Evolutionary conservation across 805 yeast genomes (phyloP).

Genomic region (Yarrowia osloensis): DNA sequence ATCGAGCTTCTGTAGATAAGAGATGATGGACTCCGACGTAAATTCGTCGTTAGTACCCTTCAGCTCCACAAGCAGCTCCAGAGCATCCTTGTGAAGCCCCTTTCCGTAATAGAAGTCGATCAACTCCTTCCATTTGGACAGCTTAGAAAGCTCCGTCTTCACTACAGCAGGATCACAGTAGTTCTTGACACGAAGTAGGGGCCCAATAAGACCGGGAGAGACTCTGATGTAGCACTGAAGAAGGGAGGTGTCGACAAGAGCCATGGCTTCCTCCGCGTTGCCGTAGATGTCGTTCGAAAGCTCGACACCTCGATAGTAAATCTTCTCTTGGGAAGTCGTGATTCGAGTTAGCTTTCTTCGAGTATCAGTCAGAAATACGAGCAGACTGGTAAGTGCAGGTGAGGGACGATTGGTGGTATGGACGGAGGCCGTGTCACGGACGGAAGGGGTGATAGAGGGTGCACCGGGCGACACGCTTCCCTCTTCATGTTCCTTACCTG

Average conservation of each 20-base stretch:
- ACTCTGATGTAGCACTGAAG: constrained; percentile 72
- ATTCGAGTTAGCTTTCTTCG: constrained; percentile 49
- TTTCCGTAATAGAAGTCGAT: constrained; percentile 76
- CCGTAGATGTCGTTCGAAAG: constrained; percentile 39
- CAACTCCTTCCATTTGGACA: constrained; percentile 61
- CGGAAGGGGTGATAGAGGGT: neutral
- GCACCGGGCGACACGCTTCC: neutral
- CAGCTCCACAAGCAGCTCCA: constrained; percentile 51
- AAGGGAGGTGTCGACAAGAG: constrained; percentile 70
- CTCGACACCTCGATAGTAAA: constrained; percentile 36
- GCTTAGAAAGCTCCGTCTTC: constrained; percentile 50
- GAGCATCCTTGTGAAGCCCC: constrained; percentile 63
- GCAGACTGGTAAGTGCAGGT: constrained; percentile 41
- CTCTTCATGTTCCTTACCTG: neutral
- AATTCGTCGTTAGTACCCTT: neutral
- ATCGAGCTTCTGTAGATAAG: constrained; percentile 36
- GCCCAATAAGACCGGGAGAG: constrained; percentile 74
- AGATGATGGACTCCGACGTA: constrained; percentile 32
- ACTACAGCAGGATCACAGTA: constrained; percentile 69
- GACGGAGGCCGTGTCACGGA: neutral
- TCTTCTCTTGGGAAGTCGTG: constrained; percentile 31
- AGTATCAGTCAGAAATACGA: constrained; percentile 52
- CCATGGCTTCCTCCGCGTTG: constrained; percentile 44
- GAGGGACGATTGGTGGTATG: constrained; percentile 7
- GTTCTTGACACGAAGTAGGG: constrained; percentile 75